A percentile compares a stretch with the other conserved stretches of the same genome.
Evolutionary conservation across 805 yeast genomes (phyloP).

Genomic region (Candida multigemmis): DNA sequence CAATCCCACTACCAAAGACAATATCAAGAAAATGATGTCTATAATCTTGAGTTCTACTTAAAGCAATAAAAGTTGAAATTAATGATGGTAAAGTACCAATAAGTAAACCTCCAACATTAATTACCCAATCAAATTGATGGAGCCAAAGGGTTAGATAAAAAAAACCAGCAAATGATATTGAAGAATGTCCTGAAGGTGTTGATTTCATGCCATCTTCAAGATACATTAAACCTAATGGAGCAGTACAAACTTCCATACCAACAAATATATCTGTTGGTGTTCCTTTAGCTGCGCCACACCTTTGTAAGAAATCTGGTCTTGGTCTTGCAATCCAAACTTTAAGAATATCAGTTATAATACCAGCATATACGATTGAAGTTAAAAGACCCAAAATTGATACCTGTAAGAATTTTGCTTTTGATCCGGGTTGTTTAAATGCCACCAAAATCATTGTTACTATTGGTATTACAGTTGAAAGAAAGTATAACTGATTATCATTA

Average conservation of each 20-base stretch:
- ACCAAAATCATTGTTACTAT: slow-evolving; percentile 9
- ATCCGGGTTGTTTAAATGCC: slow-evolving; percentile 4
- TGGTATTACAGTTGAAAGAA: slow-evolving; percentile 18
- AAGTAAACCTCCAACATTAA: slow-evolving; percentile 4
- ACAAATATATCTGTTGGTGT: slow-evolving; percentile 18
- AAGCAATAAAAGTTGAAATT: slow-evolving; percentile 20
- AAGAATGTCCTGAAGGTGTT: slow-evolving; percentile 33
- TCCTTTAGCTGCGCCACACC: slow-evolving; percentile 22
- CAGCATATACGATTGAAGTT: slow-evolving; percentile 17
- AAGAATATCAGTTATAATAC: slow-evolving; percentile 26
- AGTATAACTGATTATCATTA: slow-evolving; percentile 20
- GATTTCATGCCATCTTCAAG: slow-evolving; percentile 30
- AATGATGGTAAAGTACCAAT: slow-evolving; percentile 9
- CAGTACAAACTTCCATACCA: slow-evolving; percentile 21
- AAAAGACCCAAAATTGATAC: slow-evolving; percentile 21
- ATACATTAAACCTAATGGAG: slow-evolving; percentile 17
- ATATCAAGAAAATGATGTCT: slow-evolving; percentile 27
- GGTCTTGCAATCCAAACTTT: slow-evolving; percentile 33
- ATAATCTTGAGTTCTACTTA: slow-evolving; percentile 25
- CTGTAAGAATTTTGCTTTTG: slow-evolving; percentile 8
- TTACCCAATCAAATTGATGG: slow-evolving; percentile 13
- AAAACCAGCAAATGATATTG: slow-evolving; percentile 24
- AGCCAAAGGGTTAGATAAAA: slow-evolving; percentile 24
- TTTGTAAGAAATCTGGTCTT: slow-evolving; percentile 33
- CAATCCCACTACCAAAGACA: slow-evolving; percentile 17